Evolutionary conservation across 441 rosid genomes (phyloP).

Genomic region (Isatis lusitanica): DNA sequence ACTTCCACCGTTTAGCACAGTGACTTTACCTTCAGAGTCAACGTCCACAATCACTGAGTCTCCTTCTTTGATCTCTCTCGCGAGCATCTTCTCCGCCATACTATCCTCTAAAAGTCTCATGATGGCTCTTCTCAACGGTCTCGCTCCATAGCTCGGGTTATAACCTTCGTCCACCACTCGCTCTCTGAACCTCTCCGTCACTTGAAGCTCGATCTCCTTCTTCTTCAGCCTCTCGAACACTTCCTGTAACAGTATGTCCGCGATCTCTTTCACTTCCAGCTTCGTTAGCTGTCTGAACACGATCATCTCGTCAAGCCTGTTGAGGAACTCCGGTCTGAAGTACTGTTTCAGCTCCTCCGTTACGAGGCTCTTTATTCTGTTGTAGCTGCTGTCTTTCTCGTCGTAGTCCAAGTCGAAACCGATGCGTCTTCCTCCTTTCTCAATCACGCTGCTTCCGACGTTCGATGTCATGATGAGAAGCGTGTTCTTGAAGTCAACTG

Average conservation of each 20-base stretch:
- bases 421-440: conserved; percentile 86
- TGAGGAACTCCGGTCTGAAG: conserved; percentile 59
- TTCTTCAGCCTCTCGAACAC: conserved; percentile 46
- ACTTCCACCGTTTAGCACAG: conserved; percentile 75
- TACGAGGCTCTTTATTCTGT: conserved; percentile 80
- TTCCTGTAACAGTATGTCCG: conserved; percentile 47
- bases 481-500: conserved; percentile 96
- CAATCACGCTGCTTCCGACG: conserved; percentile 93
- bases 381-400: conserved; percentile 93
- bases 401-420: conserved; percentile 92
- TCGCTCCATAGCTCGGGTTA: conserved; percentile 56
- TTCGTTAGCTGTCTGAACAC: conserved; percentile 47
- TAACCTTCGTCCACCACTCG: conserved; percentile 50
- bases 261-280: conserved; percentile 46
- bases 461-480: conserved; percentile 97
- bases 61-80: conserved; percentile 48
- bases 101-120: conserved; percentile 49
- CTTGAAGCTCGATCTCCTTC: conserved; percentile 51
- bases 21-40: conserved; percentile 41
- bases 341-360: conserved; percentile 45
- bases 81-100: conserved; percentile 52
- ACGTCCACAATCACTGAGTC: conserved; percentile 48
- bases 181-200: conserved; percentile 46
- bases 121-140: conserved; percentile 57
- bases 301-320: conserved; percentile 54